Conservation (phyloP, 495 filamentous ascomycete species). For the Tetracladium setigerum region DNA sequence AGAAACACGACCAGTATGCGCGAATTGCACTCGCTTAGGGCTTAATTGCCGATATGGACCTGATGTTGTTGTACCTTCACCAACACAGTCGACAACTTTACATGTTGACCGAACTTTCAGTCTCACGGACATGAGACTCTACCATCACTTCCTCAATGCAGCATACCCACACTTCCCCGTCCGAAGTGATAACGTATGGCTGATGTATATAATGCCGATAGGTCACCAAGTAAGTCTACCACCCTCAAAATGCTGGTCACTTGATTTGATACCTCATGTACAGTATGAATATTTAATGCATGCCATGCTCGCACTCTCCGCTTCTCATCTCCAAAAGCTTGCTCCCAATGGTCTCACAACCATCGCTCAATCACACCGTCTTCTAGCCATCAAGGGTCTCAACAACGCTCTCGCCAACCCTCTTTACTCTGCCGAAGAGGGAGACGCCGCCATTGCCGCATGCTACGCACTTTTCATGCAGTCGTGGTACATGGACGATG, state of each 20-base stretch:
- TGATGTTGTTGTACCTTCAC: conserved; percentile 24
- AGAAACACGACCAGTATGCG: conserved; percentile 46
- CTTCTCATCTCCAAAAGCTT: conserved; percentile 6
- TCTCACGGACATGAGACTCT: conserved; percentile 50
- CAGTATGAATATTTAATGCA: conserved; percentile 3
- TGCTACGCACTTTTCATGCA: conserved; percentile 4
- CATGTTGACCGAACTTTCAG: conserved; percentile 24
- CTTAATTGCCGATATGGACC: conserved; percentile 49
- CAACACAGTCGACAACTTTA: conserved; percentile 1
- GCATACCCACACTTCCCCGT: conserved; percentile 53
- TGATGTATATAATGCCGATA: too few species aligned
- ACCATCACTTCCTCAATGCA: conserved; percentile 50
- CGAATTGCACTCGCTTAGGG: conserved; percentile 46
- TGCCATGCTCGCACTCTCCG: conserved; percentile 1
- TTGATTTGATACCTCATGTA: too few species aligned
- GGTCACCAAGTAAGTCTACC: too few species aligned
- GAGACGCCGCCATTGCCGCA: neutral
- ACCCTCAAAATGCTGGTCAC: too few species aligned
- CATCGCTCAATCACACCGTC: conserved; percentile 1
- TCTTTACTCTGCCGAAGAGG: neutral
- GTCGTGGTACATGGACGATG: conserved; percentile 11
- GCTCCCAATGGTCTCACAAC: neutral
- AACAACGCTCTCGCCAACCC: neutral
- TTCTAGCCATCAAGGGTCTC: conserved; percentile 2
- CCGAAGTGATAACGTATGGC: conserved; percentile 33